Evolutionary conservation across 2,329 filamentous ascomycete species (phyloP), one percentile per base, ranked within the genome.

Genomic region (Penicillium freii): DNA sequence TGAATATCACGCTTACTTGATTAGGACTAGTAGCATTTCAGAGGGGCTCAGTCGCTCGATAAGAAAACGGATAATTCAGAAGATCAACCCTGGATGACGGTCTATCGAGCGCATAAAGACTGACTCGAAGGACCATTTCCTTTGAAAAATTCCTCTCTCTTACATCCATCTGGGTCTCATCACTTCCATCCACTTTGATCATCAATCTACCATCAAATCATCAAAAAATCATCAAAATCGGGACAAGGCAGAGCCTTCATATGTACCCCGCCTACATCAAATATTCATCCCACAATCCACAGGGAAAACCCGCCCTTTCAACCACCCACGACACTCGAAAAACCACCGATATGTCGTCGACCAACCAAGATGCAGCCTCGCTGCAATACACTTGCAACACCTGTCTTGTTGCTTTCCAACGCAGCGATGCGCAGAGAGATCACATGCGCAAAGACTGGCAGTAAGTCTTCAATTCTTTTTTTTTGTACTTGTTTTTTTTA

Each of bases 381-480:
- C 91, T 97, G 73, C 93, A 94, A 1, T 99, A 93, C 78, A 97
- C 93, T 55, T 99, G 94, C 86, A 99, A 97, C 77, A 94, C 92
- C 57, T 99, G 94, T 73, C 91, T 96, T 74, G 92, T 99, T 67
- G 94, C 93, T 51, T 99, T 97, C 78, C 88, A 93, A 65, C 92
- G 91, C 72, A 92, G 90, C 74, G 93, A 97, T 72, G 83, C 95
- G 56, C 94, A 99, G 78, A 88, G 94, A 73, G 87, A 86, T 38
- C 94, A 99, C 74, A 99, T 99, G 94, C 92, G 94, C 75, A 94
- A 89, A 68, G 94, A 99, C 79, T 99, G 94, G 94, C 93, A 99
- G 89, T 94, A 83, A 79, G 90, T 87, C 5, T 53, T 51, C 48
- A 34, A 33, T 46, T 31, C 2, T 0, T 21, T 5, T 15, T 15